Evolutionary conservation across 352 stramenopile species (phyloP).

Genomic region (Pythium myriotylum): DNA sequence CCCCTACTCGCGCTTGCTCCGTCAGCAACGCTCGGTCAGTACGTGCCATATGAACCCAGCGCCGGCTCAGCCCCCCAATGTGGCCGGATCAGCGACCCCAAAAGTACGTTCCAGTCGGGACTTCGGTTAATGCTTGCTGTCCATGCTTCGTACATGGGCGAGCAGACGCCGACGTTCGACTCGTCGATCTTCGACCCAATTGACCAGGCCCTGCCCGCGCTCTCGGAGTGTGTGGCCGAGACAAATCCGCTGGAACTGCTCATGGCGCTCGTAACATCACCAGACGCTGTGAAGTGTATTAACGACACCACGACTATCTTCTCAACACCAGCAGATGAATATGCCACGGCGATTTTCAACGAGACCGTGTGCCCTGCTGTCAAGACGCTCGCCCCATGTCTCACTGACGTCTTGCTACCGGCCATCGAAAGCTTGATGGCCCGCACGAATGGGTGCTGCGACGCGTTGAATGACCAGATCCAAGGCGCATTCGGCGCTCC

Average conservation of each 20-base stretch:
- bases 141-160: not conserved
- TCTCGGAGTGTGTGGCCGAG: constrained; percentile 14
- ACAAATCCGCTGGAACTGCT: constrained; percentile 3
- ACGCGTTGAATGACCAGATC: constrained; percentile 7
- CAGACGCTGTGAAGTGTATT: not conserved
- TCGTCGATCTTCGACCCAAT: constrained; percentile 4
- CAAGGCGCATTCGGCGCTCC: not conserved
- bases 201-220: constrained; percentile 12
- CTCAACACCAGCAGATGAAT: not conserved
- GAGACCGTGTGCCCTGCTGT: constrained; percentile 7
- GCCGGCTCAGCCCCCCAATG: not conserved
- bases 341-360: not conserved
- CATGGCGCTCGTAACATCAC: not conserved
- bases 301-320: not conserved
- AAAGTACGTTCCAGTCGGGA: constrained; percentile 11
- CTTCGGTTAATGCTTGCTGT: not conserved
- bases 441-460: constrained; percentile 14
- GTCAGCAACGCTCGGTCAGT: too few relatives aligned
- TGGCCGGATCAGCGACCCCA: constrained; percentile 9
- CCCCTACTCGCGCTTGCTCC: not conserved
- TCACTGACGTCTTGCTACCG: constrained; percentile 19
- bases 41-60: too few relatives aligned
- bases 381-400: constrained; percentile 6
- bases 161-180: not conserved
- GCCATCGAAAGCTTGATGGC: constrained; percentile 6